Evolutionary conservation across 345 rosid species (phyloP), one percentile per base, ranked within the genome.

Genomic region (Trapa incisa): DNA sequence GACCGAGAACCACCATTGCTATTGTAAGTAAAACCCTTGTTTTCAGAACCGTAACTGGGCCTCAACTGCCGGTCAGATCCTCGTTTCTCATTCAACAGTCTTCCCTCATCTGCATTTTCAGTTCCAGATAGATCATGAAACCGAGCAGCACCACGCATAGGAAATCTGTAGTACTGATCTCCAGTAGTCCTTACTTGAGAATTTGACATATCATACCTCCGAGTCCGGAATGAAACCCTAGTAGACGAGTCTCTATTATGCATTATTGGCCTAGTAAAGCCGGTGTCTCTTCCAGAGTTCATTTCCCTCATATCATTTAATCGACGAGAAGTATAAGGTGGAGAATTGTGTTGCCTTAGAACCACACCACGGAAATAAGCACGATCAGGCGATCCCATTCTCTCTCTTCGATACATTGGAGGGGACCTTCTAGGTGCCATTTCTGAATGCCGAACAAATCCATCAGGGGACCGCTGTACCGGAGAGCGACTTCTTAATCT

Each of bases 401-500:
- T 83, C 62, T 81, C 89, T 80, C 73, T 78, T 78, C 88, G 76
- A 75, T 76, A 86, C 71, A 80, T 72, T 69, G 89, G 86, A 65
- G 96, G 82, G 47, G 95, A 87, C 64, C 87, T 80, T 67, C 79
- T 80, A 75, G 72, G 78, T 71, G 80, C 74, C 77, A 89, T 80
- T 35, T 87, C 92, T 64, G 82, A 68, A 65, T 77, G 81, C 63
- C 87, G 87, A 77, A 72, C 80, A 75, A 84, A 87, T 2, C 79
- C 88, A 69, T 87, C 88, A 10, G 86, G 88, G 37, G 98, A 77
- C 72, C 95, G 83, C 57, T 82, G 79, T 83, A 84, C 83, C 61
- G 89, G 86, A 66, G 93, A 82, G 58, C 84, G 81, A 65, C 83
- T 75, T 64, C 87, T 80, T 72, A 79, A 75, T 76, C 89, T 82